Base-by-base conservation (phyloP, 306 rosid genomes). In the Vicia faba region DNA sequence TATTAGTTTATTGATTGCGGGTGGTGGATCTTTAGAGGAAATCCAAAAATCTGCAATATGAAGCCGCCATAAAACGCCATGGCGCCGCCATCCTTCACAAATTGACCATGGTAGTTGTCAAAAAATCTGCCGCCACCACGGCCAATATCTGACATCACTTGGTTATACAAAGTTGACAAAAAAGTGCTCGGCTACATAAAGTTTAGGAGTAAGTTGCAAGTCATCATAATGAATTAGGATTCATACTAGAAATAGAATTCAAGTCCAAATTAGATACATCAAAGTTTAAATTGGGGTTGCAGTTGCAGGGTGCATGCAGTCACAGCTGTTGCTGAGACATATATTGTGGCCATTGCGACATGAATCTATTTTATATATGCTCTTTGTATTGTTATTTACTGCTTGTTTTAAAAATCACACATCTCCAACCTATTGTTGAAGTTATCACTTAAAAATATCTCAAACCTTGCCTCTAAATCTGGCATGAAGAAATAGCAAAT, bases 251-350 rank as follows among this genome's bases (percentile, higher is more conserved):
- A 23, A 23, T 43, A 5, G 16, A n/a, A 13, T 44, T 44, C 50
- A 44, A n/a, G 50, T 44, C 50, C 18, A 44, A 44, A 44, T n/a
- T 44, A 44, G 50, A 44, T n/a, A 44, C 50, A 44, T 18, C 43
- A 38, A 38, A 38, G 43, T 9, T 38, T 38, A 38, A 38, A 38
- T 38, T 38, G 43, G 43, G 43, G 11, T 38, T 38, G 12, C 43
- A 9, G 43, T 38, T 38, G 43, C 9, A 38, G 43, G 43, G 13
- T 0, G 43, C 12, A 9, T 38, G 43, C 43, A 38, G 4, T 38
- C 12, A 38, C 12, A 38, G 13, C 12, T 25, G 28, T 25, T 7
- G 38, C 44, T 39, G 44, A 39, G 44, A 2, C 12, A 4, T 5
- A 8, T 38, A 39, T 39, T 39, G 44, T 39, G 44, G 44, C 44